phyloP scores from a whole-genome alignment of 2,329 filamentous ascomycete species.

The Penicillium sp. region DNA sequence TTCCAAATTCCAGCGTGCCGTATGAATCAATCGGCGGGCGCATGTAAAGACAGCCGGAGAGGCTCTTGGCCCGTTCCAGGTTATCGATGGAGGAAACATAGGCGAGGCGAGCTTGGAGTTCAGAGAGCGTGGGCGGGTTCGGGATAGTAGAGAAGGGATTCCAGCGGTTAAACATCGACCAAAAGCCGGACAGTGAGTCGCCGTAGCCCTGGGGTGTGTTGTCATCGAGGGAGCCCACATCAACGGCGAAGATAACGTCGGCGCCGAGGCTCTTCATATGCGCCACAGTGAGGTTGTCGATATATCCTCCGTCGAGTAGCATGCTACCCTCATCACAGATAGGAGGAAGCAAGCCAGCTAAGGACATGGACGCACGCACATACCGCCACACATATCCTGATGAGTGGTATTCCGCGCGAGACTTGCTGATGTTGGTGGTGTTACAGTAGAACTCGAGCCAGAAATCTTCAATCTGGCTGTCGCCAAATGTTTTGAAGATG shows the following conservation, averaged over 20 bases:
- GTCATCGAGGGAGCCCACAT: slow-evolving; percentile 90
- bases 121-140: slow-evolving; percentile 90
- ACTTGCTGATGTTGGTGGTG: slow-evolving; percentile 97
- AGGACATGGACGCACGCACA: slow-evolving; percentile 92
- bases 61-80: slow-evolving; percentile 86
- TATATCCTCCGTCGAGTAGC: slow-evolving; percentile 93
- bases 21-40: slow-evolving; percentile 90
- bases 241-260: slow-evolving; percentile 91
- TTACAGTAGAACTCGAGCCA: slow-evolving; percentile 99
- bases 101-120: slow-evolving; percentile 91
- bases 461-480: slow-evolving; percentile 97
- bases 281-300: slow-evolving; percentile 93
- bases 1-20: slow-evolving; percentile 91
- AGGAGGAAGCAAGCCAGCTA: slow-evolving; percentile 87
- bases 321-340: slow-evolving; percentile 96
- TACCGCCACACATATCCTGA: slow-evolving; percentile 98
- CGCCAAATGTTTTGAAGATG: slow-evolving; percentile 97
- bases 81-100: slow-evolving; percentile 96
- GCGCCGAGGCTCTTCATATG: slow-evolving; percentile 96
- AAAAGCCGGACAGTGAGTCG: slow-evolving; percentile 90
- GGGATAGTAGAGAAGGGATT: slow-evolving; percentile 87
- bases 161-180: slow-evolving; percentile 94
- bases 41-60: slow-evolving; percentile 92
- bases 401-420: slow-evolving; percentile 86
- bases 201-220: slow-evolving; percentile 89